Evolutionary conservation across 371 early-diverging fungal species (phyloP).

Genomic region (Paraphysoderma sedebokerense): DNA sequence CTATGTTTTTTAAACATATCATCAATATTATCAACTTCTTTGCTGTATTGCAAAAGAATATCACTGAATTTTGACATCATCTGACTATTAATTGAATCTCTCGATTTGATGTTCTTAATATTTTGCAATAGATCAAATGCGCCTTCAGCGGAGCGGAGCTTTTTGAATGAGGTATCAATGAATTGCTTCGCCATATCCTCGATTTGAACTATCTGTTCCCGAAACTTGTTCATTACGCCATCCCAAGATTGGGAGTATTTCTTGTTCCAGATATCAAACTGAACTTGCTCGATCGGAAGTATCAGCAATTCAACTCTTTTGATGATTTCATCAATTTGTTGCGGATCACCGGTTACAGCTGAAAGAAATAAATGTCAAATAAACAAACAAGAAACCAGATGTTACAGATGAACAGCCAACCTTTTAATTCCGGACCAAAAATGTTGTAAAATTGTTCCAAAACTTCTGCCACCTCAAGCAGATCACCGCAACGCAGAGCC

Average conservation of each 20-base stretch:
- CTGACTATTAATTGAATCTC: constrained; percentile 36
- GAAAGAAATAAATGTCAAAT: neutral
- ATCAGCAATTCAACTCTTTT: constrained; percentile 34
- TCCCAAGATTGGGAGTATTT: constrained; percentile 32
- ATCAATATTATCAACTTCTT: constrained; percentile 36
- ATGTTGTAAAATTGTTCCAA: constrained; percentile 41
- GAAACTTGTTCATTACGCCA: constrained; percentile 28
- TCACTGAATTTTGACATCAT: constrained; percentile 41
- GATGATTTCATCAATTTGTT: constrained; percentile 38
- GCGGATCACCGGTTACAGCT: constrained; percentile 40
- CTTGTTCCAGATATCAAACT: constrained; percentile 33
- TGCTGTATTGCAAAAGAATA: constrained; percentile 33
- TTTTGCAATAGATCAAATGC: constrained; percentile 40
- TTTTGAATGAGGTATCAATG: constrained; percentile 39
- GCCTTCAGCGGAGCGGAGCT: constrained; percentile 36
- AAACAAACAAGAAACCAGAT: neutral
- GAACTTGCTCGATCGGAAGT: constrained; percentile 28
- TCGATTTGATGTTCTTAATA: constrained; percentile 31
- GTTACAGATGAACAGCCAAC: neutral
- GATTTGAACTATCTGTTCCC: constrained; percentile 37
- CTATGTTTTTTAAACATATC: constrained; percentile 26
- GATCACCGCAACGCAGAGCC: constrained; percentile 29
- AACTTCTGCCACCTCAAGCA: constrained; percentile 31
- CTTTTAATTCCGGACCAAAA: constrained; percentile 36
- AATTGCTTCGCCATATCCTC: constrained; percentile 46